Conservation (phyloP, 2,329 filamentous ascomycete species). For the Penicillium sp. region DNA sequence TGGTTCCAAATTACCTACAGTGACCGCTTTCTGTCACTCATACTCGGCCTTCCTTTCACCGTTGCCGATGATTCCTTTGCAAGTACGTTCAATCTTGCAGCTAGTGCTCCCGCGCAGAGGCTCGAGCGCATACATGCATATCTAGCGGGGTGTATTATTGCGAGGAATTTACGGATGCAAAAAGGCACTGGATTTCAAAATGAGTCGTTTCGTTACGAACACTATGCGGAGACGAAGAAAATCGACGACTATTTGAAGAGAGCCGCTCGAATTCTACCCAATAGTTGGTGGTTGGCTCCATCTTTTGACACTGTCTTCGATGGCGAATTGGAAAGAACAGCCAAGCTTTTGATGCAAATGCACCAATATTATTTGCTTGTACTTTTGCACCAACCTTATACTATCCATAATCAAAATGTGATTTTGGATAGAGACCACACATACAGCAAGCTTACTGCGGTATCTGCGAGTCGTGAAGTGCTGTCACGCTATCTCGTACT, state of each 20-base stretch:
- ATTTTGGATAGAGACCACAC: neutral
- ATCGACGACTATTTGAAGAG: constrained; percentile 21
- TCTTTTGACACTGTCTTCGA: constrained; percentile 1
- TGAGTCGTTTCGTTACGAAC: neutral
- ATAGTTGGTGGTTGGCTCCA: constrained; percentile 12
- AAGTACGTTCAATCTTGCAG: neutral
- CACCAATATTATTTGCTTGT: constrained; percentile 26
- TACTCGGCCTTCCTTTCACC: constrained; percentile 51
- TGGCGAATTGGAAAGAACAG: constrained; percentile 10
- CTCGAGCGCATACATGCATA: constrained; percentile 15
- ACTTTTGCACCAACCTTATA: constrained; percentile 23
- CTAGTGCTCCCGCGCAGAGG: constrained; percentile 2
- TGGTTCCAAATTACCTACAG: constrained; percentile 42
- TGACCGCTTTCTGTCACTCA: constrained; percentile 52
- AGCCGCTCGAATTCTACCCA: constrained; percentile 16
- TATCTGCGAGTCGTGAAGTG: constrained; percentile 22
- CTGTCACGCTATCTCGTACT: constrained; percentile 16
- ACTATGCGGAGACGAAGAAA: constrained; percentile 14
- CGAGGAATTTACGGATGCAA: constrained; percentile 18
- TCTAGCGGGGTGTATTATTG: constrained; percentile 15
- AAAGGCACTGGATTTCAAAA: no score
- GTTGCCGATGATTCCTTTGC: constrained; percentile 22
- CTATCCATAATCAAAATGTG: neutral
- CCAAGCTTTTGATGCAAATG: constrained; percentile 18
- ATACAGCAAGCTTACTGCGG: constrained; percentile 17